These are phyloP conservation scores for Rhynchosporium agropyri DNA, from an alignment of 2,329 filamentous ascomycete species.

Conservation along the genomic window DNA sequence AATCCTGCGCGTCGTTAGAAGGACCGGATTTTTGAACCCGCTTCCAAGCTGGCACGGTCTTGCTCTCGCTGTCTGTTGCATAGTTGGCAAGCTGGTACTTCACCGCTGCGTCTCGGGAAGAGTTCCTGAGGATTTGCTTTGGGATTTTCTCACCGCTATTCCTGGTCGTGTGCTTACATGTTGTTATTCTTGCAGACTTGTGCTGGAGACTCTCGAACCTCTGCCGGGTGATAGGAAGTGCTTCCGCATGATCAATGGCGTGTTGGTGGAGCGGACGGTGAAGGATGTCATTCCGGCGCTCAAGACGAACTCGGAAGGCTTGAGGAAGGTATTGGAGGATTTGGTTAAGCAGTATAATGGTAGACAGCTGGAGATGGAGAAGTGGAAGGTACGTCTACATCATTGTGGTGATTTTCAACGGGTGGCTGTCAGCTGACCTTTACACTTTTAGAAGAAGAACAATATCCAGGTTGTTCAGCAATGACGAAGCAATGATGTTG, in stretches of 20 bases:
- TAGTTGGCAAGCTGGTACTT: constrained; percentile 17
- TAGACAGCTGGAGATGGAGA: constrained; percentile 94
- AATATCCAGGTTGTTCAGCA: constrained; percentile 86
- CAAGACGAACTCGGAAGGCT: constrained; percentile 88
- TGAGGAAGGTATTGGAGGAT: constrained; percentile 93
- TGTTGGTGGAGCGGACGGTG: constrained; percentile 91
- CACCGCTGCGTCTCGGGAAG: constrained; percentile 5
- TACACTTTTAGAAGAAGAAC: constrained; percentile 73
- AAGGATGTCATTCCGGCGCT: constrained; percentile 89
- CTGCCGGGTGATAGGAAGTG: constrained; percentile 87
- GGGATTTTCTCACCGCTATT: constrained; percentile 45
- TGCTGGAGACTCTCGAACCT: constrained; percentile 87
- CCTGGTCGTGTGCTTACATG: constrained; percentile 13
- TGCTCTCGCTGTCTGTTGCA: constrained; percentile 1
- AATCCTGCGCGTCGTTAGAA: constrained; percentile 1
- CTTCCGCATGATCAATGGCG: constrained; percentile 98
- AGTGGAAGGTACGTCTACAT: constrained; percentile 82
- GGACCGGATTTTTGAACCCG: not conserved
- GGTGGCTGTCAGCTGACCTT: constrained; percentile 26
- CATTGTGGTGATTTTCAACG: not conserved
- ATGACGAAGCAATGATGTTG: constrained; percentile 44
- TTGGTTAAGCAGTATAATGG: constrained; percentile 94
- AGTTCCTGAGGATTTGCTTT: not conserved
- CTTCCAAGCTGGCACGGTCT: constrained; percentile 15
- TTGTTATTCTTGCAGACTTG: constrained; percentile 63